Evolutionary conservation across 176 grass and related monocot species (phyloP).

Genomic region (Aegilops tauschii): DNA sequence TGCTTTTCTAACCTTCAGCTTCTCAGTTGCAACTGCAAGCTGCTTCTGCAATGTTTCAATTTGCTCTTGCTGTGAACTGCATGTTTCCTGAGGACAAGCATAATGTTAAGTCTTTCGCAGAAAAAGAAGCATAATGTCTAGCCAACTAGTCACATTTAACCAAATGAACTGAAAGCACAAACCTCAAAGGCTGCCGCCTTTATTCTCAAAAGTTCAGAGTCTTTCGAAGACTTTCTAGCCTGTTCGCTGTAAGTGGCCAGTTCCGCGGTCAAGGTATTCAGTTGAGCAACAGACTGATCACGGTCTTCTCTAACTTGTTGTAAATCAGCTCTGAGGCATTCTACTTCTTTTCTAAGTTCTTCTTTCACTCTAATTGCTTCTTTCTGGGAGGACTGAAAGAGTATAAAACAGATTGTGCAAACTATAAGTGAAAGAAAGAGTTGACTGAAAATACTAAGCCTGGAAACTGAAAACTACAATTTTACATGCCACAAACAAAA

Average conservation of each 20-base stretch:
- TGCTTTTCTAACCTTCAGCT: slow-evolving; percentile 53
- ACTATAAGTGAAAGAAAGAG: not conserved
- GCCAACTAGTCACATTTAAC: not conserved
- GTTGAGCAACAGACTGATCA: slow-evolving; percentile 48
- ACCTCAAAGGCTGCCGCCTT: slow-evolving; percentile 70
- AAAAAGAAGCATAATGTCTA: slow-evolving; percentile 4
- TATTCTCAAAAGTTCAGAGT: slow-evolving; percentile 37
- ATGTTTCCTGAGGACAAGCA: slow-evolving; percentile 46
- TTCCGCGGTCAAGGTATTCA: slow-evolving; percentile 51
- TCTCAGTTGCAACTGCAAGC: slow-evolving; percentile 55
- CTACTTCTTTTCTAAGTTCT: slow-evolving; percentile 64
- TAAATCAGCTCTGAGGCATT: slow-evolving; percentile 63
- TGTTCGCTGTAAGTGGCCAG: slow-evolving; percentile 43
- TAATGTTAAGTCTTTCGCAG: not conserved
- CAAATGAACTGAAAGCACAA: slow-evolving; percentile 14
- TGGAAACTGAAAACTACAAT: not conserved
- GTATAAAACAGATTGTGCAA: not conserved
- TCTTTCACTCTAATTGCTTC: slow-evolving; percentile 75
- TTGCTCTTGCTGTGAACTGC: slow-evolving; percentile 52
- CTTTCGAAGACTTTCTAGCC: slow-evolving; percentile 38
- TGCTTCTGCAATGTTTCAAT: slow-evolving; percentile 56
- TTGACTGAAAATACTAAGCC: not conserved
- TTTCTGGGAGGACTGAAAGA: slow-evolving; percentile 70
- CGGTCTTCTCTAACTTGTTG: slow-evolving; percentile 69
- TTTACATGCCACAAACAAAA: not conserved